Percentiles rank a stretch among this genome's conserved stretches.
Conservation (phyloP, 768 basidiomycete genomes). For the Serpula lacrymans region DNA sequence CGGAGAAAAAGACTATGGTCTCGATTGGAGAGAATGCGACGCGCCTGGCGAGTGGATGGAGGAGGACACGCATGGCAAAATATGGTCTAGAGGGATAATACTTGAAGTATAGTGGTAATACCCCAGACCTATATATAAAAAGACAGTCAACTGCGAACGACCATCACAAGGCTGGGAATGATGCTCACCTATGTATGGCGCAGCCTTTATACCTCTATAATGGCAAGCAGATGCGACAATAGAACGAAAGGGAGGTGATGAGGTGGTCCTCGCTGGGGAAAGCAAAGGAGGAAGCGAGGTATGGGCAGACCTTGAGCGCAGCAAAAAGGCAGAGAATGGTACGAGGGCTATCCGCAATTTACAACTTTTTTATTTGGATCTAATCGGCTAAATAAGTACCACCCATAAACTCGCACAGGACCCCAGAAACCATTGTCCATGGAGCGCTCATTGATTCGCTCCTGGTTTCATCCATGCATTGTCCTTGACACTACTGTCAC, state of each 20-base stretch:
- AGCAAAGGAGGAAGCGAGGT: not conserved
- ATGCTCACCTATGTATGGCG: conserved; percentile 1
- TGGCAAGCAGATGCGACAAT: not conserved
- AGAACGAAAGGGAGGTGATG: not conserved
- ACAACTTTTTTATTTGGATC: conserved; percentile 24
- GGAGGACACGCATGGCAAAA: conserved; percentile 51
- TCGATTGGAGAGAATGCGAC: conserved; percentile 81
- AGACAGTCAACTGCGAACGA: not conserved
- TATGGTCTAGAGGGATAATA: not conserved
- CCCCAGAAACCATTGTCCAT: no score
- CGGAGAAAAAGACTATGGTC: conserved; percentile 85
- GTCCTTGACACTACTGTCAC: no score
- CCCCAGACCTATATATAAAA: conserved; percentile 1
- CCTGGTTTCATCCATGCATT: no score
- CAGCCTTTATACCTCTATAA: not conserved
- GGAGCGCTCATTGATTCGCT: no score
- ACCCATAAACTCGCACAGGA: conserved; percentile 20
- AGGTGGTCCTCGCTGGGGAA: not conserved
- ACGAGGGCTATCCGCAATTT: conserved; percentile 14
- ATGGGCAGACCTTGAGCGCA: not conserved
- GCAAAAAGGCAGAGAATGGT: conserved; percentile 9
- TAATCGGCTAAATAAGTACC: conserved; percentile 18
- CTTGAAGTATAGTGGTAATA: not conserved
- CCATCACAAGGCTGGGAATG: not conserved
- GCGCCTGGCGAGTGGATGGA: conserved; percentile 67